Evolutionary conservation across 768 basidiomycete genomes (phyloP).

Genomic region (Lactarius vividus): DNA sequence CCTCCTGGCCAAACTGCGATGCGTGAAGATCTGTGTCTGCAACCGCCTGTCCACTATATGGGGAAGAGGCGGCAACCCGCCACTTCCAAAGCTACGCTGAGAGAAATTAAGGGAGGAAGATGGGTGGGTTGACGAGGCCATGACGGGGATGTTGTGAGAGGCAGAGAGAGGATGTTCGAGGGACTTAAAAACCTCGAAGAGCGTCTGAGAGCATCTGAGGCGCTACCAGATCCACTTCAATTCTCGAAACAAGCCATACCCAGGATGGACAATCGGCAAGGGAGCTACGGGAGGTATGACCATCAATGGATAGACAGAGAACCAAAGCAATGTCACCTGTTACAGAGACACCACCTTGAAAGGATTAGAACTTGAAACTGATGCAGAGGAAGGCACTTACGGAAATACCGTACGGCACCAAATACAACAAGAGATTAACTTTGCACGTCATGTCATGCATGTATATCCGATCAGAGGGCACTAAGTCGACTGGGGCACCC

Average conservation of each 20-base stretch:
- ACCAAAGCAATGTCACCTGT: neutral
- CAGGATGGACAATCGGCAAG: conserved; percentile 9
- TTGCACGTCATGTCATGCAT: neutral
- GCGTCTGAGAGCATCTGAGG: conserved; percentile 5
- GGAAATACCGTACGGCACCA: conserved; percentile 1
- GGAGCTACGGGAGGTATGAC: neutral
- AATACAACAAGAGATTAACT: neutral
- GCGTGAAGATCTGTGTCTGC: conserved; percentile 17
- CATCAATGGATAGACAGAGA: neutral
- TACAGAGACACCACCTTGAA: conserved; percentile 10
- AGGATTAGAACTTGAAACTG: conserved; percentile 4
- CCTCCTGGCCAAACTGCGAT: conserved; percentile 13
- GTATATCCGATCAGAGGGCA: neutral
- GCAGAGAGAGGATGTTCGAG: conserved; percentile 3
- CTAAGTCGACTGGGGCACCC: neutral
- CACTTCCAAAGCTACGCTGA: neutral
- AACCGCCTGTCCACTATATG: neutral
- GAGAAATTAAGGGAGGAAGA: neutral
- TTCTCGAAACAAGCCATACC: conserved; percentile 12
- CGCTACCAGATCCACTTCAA: conserved; percentile 1
- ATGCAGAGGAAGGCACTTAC: conserved; percentile 7
- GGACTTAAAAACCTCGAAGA: conserved; percentile 9
- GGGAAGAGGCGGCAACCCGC: conserved; percentile 13
- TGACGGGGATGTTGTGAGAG: conserved; percentile 8
- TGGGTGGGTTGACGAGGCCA: neutral